Conservation (phyloP, 805 yeast genomes). For the Zygoascus bituminiphila region DNA sequence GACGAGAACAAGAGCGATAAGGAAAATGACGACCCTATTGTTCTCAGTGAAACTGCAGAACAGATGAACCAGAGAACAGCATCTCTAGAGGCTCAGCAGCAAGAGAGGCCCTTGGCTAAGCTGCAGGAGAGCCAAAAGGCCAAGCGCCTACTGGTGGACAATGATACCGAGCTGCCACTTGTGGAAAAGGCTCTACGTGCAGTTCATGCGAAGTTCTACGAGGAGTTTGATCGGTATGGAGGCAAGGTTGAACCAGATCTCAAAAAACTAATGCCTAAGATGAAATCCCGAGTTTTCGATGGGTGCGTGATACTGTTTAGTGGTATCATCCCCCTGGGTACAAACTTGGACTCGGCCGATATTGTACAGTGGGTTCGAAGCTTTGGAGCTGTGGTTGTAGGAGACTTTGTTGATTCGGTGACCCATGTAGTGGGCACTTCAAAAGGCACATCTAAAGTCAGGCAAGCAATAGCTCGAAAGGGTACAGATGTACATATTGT, state of each 20-base stretch:
- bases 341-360: conserved; percentile 64
- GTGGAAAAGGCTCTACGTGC: conserved; percentile 53
- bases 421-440: conserved; percentile 85
- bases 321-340: conserved; percentile 84
- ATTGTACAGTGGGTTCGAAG: conserved; percentile 87
- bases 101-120: conserved; percentile 77
- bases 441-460: conserved; percentile 75
- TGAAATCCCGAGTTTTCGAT: conserved; percentile 60
- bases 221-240: conserved; percentile 30
- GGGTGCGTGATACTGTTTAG: conserved; percentile 71
- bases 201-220: conserved; percentile 64
- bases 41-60: conserved; percentile 21
- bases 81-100: conserved; percentile 69
- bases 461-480: conserved; percentile 53
- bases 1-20: not conserved
- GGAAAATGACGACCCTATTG: conserved; percentile 1
- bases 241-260: conserved; percentile 22
- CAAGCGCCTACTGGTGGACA: conserved; percentile 53
- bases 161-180: conserved; percentile 65
- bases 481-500: conserved; percentile 61
- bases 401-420: conserved; percentile 60
- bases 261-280: conserved; percentile 42
- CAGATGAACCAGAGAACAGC: conserved; percentile 59
- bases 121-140: conserved; percentile 55
- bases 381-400: conserved; percentile 80